Conservation (phyloP, 495 filamentous ascomycete species). For the Penicillium angulare region DNA sequence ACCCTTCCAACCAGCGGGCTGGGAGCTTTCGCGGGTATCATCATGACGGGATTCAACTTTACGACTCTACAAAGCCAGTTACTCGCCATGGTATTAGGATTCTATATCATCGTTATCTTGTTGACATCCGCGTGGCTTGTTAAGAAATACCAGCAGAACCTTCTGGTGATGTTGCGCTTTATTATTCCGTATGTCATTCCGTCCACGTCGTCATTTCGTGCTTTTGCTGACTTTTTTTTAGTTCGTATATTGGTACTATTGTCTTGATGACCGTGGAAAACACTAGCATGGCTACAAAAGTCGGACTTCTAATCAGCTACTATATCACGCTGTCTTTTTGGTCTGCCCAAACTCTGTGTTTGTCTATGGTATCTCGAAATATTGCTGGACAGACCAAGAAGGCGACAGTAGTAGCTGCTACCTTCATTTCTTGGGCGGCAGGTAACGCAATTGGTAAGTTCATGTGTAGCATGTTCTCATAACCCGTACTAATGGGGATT, state of each 20-base stretch:
- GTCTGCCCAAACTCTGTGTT: conserved; percentile 55
- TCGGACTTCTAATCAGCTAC: conserved; percentile 60
- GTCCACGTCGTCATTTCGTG: background rate
- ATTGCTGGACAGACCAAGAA: conserved; percentile 73
- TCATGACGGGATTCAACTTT: conserved; percentile 46
- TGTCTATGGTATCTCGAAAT: conserved; percentile 61
- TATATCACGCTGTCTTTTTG: conserved; percentile 59
- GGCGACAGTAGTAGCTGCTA: conserved; percentile 45
- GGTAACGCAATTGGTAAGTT: conserved; percentile 43
- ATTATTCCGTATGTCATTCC: conserved; percentile 61
- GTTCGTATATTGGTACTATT: conserved; percentile 58
- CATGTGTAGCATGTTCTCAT: background rate
- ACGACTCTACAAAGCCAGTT: conserved; percentile 43
- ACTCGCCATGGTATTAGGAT: conserved; percentile 66
- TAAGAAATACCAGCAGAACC: conserved; percentile 61
- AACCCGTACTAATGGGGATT: background rate
- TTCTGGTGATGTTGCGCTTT: conserved; percentile 61
- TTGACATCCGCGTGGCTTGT: conserved; percentile 62
- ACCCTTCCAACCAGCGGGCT: conserved; percentile 67
- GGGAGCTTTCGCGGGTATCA: conserved; percentile 66
- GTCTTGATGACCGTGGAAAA: conserved; percentile 63
- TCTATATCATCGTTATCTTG: conserved; percentile 61
- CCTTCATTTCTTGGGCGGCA: conserved; percentile 43
- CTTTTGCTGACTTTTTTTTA: background rate
- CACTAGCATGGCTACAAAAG: conserved; percentile 41